Evolutionary conservation across 2,329 filamentous ascomycete genomes (phyloP).

Genomic region (Pseudodiploospora longispora): DNA sequence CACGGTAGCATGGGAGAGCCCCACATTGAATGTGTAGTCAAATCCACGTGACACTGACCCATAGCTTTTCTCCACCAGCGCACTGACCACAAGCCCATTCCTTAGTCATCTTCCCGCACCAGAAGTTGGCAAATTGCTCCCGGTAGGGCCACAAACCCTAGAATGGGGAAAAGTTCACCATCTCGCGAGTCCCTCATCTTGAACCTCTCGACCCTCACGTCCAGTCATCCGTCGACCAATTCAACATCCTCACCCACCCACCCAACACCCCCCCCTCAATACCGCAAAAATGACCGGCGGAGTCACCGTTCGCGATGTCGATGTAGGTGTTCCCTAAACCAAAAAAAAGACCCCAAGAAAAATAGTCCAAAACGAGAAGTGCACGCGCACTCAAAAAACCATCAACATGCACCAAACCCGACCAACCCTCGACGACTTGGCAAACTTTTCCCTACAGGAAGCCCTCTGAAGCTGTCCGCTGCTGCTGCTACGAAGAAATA

Average conservation of each 20-base stretch:
- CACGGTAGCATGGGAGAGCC: no score
- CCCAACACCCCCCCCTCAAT: conserved; percentile 21
- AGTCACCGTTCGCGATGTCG: conserved; percentile 77
- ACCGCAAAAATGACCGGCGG: conserved; percentile 72
- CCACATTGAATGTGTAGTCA: no score
- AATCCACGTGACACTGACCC: no score
- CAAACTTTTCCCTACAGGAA: conserved; percentile 11
- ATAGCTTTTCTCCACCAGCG: no score
- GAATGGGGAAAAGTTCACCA: conserved; percentile 18
- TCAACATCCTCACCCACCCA: conserved; percentile 16
- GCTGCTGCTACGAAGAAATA: no score
- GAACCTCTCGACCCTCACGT: conserved; percentile 17
- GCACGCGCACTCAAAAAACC: neutral
- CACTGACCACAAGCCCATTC: no score
- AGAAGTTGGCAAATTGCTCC: neutral
- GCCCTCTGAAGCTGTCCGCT: conserved; percentile 5
- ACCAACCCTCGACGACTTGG: conserved; percentile 13
- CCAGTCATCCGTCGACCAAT: conserved; percentile 22
- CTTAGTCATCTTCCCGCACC: conserved; percentile 15
- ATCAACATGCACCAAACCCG: neutral
- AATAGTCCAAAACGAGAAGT: conserved; percentile 1
- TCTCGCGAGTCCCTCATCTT: conserved; percentile 12
- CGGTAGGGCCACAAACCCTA: conserved; percentile 28
- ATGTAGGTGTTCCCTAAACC: conserved; percentile 51
- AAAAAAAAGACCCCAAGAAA: conserved; percentile 7